A percentile compares a stretch with the other conserved stretches of the same genome.
These are phyloP conservation scores for Trichophyton rubrum DNA, from an alignment of 2,329 filamentous ascomycete genomes.

Conservation along the genomic window DNA sequence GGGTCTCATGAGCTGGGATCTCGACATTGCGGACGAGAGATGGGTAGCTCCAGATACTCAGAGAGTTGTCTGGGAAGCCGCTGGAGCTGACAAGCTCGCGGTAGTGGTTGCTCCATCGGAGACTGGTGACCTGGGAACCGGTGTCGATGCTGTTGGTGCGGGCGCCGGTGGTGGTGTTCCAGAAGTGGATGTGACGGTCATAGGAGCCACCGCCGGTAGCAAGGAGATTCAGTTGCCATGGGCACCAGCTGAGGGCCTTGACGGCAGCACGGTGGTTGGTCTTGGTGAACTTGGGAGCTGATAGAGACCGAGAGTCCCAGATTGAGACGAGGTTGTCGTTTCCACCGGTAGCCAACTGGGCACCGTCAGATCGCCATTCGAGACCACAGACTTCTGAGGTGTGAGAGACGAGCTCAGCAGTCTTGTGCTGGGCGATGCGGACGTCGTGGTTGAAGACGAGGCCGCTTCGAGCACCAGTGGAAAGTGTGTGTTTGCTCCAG, in stretches of 20 bases:
- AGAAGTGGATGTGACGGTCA: conserved; percentile 98
- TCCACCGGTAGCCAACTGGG: conserved; percentile 90
- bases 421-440: conserved; percentile 93
- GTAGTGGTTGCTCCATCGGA: conserved; percentile 94
- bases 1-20: conserved; percentile 92
- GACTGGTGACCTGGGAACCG: conserved; percentile 88
- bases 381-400: conserved; percentile 96
- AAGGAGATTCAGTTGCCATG: conserved; percentile 94
- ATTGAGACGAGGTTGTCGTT: conserved; percentile 99
- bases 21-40: conserved; percentile 94
- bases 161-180: conserved; percentile 96
- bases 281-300: conserved; percentile 96
- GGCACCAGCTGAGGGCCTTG: conserved; percentile 97
- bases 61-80: conserved; percentile 96
- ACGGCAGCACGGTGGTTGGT: conserved; percentile 98
- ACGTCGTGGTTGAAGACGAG: conserved; percentile 98
- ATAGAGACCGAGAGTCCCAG: conserved; percentile 91
- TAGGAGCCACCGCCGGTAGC: conserved; percentile 93
- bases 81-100: conserved; percentile 96
- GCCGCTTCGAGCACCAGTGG: conserved; percentile 85
- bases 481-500: conserved; percentile 97
- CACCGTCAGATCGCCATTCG: conserved; percentile 92
- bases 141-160: conserved; percentile 99
- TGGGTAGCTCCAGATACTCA: conserved; percentile 98
- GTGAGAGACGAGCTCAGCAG: conserved; percentile 91